phyloP scores from a whole-genome alignment of 2,329 filamentous ascomycete genomes.

The Fusarium mundagurra region DNA sequence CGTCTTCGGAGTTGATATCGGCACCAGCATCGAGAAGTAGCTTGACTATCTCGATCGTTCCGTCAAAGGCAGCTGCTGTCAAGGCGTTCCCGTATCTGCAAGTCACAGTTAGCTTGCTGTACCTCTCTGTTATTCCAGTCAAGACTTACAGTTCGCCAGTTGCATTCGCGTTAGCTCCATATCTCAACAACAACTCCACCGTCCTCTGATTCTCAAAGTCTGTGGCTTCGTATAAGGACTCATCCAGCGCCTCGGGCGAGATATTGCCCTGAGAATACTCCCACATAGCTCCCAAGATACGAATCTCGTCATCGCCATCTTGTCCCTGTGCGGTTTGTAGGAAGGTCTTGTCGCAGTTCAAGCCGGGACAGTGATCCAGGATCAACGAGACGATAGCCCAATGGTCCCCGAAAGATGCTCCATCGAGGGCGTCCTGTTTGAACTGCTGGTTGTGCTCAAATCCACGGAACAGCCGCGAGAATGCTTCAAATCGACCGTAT shows the following conservation, averaged over 20 bases:
- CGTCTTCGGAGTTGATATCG: conserved; percentile 47
- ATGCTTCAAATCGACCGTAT: conserved; percentile 51
- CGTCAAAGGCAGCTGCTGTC: conserved; percentile 53
- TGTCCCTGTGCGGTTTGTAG: conserved; percentile 43
- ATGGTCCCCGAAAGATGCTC: conserved; percentile 46
- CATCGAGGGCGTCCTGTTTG: conserved; percentile 49
- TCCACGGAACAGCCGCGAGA: conserved; percentile 50
- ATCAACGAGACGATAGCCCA: conserved; percentile 52
- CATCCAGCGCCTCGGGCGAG: conserved; percentile 44
- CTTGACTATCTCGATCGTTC: conserved; percentile 43
- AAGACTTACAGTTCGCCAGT: conserved; percentile 48
- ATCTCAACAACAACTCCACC: conserved; percentile 50
- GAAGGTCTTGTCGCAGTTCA: conserved; percentile 51
- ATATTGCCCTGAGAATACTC: conserved; percentile 49
- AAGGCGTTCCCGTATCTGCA: conserved; percentile 36
- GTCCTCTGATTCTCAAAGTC: conserved; percentile 51
- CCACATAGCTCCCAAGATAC: conserved; percentile 51
- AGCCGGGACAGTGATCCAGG: conserved; percentile 44
- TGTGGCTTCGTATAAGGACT: conserved; percentile 52
- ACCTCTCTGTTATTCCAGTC: rapidly evolving
- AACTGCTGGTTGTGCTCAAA: conserved; percentile 46
- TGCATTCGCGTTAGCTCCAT: conserved; percentile 50
- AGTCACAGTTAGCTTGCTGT: not conserved
- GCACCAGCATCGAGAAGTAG: conserved; percentile 49
- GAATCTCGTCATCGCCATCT: conserved; percentile 48